Conservation (phyloP, 2,329 filamentous ascomycete genomes). For the Calonectria pseudoreteaudii region DNA sequence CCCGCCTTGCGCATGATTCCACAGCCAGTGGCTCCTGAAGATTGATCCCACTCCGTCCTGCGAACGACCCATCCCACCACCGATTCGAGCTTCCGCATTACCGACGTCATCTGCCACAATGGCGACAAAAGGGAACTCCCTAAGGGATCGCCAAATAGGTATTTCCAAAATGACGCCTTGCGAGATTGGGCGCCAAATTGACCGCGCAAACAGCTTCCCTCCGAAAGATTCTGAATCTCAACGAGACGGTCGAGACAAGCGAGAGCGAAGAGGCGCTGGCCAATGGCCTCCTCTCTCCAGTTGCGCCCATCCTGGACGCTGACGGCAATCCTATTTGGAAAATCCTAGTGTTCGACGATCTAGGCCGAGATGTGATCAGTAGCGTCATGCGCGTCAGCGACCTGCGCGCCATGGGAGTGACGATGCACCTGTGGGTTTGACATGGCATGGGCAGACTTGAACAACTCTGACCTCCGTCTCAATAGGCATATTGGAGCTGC, state of each 20-base stretch:
- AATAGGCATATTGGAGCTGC: constrained; percentile 81
- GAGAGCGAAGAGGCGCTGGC: constrained; percentile 72
- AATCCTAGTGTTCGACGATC: constrained; percentile 92
- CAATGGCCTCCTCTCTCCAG: constrained; percentile 74
- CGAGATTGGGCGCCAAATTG: constrained; percentile 4
- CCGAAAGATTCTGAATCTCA: constrained; percentile 95
- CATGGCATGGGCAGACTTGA: not conserved
- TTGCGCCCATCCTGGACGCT: constrained; percentile 84
- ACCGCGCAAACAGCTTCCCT: constrained; percentile 75
- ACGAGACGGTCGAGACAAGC: constrained; percentile 74
- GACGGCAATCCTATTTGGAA: constrained; percentile 98
- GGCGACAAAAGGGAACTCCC: constrained; percentile 59
- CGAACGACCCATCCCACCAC: constrained; percentile 36
- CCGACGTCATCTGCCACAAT: constrained; percentile 50
- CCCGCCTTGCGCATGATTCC: not conserved
- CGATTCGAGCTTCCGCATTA: constrained; percentile 22
- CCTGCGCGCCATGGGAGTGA: constrained; percentile 92
- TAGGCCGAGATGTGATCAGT: constrained; percentile 94
- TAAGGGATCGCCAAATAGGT: constrained; percentile 66
- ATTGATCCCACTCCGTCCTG: constrained; percentile 23
- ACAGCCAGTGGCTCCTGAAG: not conserved
- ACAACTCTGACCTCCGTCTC: constrained; percentile 39
- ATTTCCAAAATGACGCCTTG: not conserved
- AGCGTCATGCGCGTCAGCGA: constrained; percentile 96
- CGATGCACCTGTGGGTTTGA: constrained; percentile 83